These are phyloP conservation scores for Brachypodium distachyon DNA, from an alignment of 202 grass and related monocot species.

Conservation along the genomic window DNA sequence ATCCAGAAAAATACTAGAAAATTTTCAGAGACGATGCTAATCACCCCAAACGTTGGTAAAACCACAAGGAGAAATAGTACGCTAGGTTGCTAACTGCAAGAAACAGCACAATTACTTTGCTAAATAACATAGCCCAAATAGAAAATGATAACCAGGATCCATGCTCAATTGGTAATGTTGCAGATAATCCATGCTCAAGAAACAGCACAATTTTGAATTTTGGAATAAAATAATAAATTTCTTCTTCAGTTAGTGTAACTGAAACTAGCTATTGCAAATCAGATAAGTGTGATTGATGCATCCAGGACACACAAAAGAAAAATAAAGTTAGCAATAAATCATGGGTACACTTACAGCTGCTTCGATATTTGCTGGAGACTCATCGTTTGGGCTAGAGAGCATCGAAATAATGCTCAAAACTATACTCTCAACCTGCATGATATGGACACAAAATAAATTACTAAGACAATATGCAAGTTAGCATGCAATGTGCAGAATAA, in stretches of 20 bases:
- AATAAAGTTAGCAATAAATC: background rate
- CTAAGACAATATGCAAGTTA: background rate
- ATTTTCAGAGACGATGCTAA: background rate
- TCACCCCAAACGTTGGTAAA: background rate
- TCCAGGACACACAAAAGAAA: background rate
- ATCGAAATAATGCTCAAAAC: slow-evolving; percentile 97
- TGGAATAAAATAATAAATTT: background rate
- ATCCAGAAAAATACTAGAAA: background rate
- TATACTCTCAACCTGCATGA: slow-evolving; percentile 88
- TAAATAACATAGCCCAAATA: background rate
- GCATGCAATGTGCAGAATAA: background rate
- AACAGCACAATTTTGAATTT: no score
- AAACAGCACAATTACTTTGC: background rate
- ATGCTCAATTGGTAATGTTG: background rate
- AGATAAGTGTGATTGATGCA: background rate
- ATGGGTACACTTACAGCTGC: slow-evolving; percentile 67
- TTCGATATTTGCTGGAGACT: slow-evolving; percentile 94
- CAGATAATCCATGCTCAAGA: no score
- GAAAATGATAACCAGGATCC: background rate
- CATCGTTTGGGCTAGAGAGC: slow-evolving; percentile 93
- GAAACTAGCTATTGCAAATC: background rate
- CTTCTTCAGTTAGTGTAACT: background rate
- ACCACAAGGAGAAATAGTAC: background rate
- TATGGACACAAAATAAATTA: slow-evolving; percentile 5
- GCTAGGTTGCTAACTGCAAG: background rate